phyloP scores from a whole-genome alignment of 192 early-diverging fungal species.

The Entophlyctis luteolus region DNA sequence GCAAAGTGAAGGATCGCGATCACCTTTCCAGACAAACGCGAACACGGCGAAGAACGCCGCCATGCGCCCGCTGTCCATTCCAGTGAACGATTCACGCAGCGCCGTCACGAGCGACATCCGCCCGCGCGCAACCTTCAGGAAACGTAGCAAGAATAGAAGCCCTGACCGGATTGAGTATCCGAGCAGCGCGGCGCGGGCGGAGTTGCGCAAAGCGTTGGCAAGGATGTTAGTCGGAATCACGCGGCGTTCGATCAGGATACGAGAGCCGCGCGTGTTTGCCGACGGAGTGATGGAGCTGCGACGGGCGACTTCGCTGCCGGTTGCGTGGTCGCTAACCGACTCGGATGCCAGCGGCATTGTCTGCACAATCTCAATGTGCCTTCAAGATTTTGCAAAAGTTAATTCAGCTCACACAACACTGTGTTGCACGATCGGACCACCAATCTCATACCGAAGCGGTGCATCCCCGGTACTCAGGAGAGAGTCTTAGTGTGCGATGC shows the following conservation, averaged over 20 bases:
- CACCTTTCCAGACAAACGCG: slow-evolving; percentile 22
- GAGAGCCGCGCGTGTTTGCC: background rate
- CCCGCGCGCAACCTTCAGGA: slow-evolving; percentile 2
- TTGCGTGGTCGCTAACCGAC: too few relatives aligned
- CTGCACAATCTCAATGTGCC: too few relatives aligned
- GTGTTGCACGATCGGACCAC: too few relatives aligned
- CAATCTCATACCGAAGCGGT: too few relatives aligned
- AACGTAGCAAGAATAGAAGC: slow-evolving; percentile 11
- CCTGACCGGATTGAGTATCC: slow-evolving; percentile 23
- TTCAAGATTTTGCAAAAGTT: too few relatives aligned
- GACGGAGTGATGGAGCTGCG: too few relatives aligned
- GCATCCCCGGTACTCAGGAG: too few relatives aligned
- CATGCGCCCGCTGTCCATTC: background rate
- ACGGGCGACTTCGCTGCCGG: too few relatives aligned
- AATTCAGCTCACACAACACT: too few relatives aligned
- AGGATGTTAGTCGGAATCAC: background rate
- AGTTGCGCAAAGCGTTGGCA: slow-evolving; percentile 4
- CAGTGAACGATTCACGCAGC: background rate
- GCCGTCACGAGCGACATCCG: background rate
- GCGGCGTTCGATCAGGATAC: background rate
- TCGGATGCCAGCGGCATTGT: too few relatives aligned
- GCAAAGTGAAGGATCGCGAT: too few relatives aligned
- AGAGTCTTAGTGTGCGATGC: too few relatives aligned
- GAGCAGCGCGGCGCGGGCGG: slow-evolving; percentile 8
- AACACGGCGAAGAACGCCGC: slow-evolving; percentile 20